Conservation (phyloP, 1,284 basidiomycete species). For the Ceratorhiza oryzae-sativae region DNA sequence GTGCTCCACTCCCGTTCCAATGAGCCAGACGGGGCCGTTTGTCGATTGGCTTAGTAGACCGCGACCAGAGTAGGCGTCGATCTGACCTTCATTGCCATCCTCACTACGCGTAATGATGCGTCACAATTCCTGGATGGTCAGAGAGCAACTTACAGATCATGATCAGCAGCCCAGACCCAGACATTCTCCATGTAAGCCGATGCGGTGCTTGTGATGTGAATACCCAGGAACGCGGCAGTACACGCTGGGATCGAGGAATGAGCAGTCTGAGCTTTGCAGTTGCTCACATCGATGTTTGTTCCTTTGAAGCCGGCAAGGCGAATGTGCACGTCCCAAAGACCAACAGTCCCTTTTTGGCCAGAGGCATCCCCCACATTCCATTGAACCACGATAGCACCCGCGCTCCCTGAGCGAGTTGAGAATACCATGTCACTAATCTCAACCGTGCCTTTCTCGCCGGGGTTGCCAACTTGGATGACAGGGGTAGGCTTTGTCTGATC, state of each 20-base stretch:
- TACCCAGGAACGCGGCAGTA: conserved; percentile 64
- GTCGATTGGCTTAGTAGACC: conserved; percentile 71
- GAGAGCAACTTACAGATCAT: conserved; percentile 50
- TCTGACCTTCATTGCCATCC: conserved; percentile 51
- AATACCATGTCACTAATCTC: conserved; percentile 66
- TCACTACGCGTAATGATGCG: conserved; percentile 38
- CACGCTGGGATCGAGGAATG: conserved; percentile 56
- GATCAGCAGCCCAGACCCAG: conserved; percentile 84
- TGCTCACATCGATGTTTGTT: conserved; percentile 59
- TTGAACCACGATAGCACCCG: conserved; percentile 73
- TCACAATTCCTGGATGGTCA: background rate
- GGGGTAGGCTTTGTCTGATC: conserved; percentile 61
- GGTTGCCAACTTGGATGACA: conserved; percentile 65
- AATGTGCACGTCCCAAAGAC: conserved; percentile 77
- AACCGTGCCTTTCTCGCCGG: conserved; percentile 59
- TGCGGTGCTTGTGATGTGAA: conserved; percentile 67
- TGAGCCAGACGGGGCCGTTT: conserved; percentile 49
- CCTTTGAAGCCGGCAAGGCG: conserved; percentile 56
- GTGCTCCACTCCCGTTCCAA: conserved; percentile 59
- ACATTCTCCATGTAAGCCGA: conserved; percentile 60
- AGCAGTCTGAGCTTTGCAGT: conserved; percentile 55
- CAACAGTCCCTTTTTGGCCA: conserved; percentile 65
- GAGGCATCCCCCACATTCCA: conserved; percentile 71
- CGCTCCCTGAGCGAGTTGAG: conserved; percentile 53
- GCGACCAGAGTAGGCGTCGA: conserved; percentile 72